Evolutionary conservation across 352 stramenopile genomes (phyloP), one percentile per base, ranked within the genome.

Genomic region (Phytophthora europaea): DNA sequence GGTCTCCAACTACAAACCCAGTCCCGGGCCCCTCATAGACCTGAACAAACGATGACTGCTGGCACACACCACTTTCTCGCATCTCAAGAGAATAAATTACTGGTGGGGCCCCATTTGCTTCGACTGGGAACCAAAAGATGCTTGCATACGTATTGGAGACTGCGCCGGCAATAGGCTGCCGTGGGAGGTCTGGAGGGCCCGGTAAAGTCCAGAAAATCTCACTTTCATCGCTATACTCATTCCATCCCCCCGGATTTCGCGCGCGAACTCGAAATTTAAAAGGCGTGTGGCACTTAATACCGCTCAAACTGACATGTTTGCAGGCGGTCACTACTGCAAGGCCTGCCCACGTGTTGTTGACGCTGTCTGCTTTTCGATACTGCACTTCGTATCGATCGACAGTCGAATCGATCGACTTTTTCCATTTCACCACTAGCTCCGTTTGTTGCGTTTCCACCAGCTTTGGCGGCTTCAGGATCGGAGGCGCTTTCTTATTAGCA

Each of bases 371-470:
- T 28, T 75, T 66, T 22, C 81, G 79, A 59, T 84, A 94, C 61
- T 95, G 88, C 20, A 94, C 60, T 59, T 95, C 88, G 65, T 93
- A 94, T 2, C 85, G 75, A 69, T 95, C 88, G 2, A 89, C 83
- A 0, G 88, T 94, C 54, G 84, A 85, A 59, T 93, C 85, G 0
- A 34, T 45, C 23, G 85, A 80, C 38, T 83, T 84, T 51, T 88
- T 92, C 87, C 87, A 95, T 23, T 76, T 73, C 1, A 94, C 60
- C 16, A 70, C 72, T 15, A 95, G 76, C 22, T 78, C 82, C 6
- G 50, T 84, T 69, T 91, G 83, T 8, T 85, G 79, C 0, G 87
- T 71, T 9, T 88, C 79, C 1, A 93, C 72, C 6, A 94, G 65
- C 52, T 57, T 78, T 0, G 84, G 83, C 0, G 87, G 55, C n/a